A percentile compares a stretch with the other conserved stretches of the same genome.
Evolutionary conservation across 345 rosid genomes (phyloP).

Genomic region (Fremontodendron californicum): DNA sequence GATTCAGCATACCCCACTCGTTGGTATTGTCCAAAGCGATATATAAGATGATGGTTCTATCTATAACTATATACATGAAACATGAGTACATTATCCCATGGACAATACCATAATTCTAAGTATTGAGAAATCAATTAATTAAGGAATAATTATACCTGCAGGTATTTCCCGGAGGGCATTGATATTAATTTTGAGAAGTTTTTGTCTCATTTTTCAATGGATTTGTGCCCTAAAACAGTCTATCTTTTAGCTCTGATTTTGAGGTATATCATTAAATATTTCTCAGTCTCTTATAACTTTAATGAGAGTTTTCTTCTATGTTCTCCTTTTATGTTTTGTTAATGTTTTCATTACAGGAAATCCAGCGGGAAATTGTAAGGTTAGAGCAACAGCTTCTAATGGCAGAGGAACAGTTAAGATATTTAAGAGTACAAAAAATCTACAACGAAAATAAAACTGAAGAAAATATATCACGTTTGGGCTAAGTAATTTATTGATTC

Average conservation of each 20-base stretch:
- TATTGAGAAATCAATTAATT: too few relatives aligned
- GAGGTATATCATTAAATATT: slow-evolving; percentile 36
- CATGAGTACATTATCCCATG: too few relatives aligned
- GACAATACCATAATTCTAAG: too few relatives aligned
- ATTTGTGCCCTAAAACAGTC: slow-evolving; percentile 30
- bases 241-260: slow-evolving; percentile 41
- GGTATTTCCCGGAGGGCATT: too few relatives aligned
- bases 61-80: too few relatives aligned
- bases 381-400: slow-evolving; percentile 59
- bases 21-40: too few relatives aligned
- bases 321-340: background rate
- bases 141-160: too few relatives aligned
- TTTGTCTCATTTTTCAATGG: background rate
- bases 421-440: too few relatives aligned
- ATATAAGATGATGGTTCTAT: too few relatives aligned
- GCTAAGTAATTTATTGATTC: background rate
- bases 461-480: background rate
- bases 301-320: background rate
- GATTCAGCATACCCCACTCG: too few relatives aligned
- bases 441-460: background rate
- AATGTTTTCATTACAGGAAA: slow-evolving; percentile 32
- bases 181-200: too few relatives aligned
- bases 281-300: background rate
- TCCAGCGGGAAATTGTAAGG: slow-evolving; percentile 53
- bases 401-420: slow-evolving; percentile 63